Evolutionary conservation across 768 basidiomycete species (phyloP), one percentile per base, ranked within the genome.

Genomic region (Punctularia strigosozonata): DNA sequence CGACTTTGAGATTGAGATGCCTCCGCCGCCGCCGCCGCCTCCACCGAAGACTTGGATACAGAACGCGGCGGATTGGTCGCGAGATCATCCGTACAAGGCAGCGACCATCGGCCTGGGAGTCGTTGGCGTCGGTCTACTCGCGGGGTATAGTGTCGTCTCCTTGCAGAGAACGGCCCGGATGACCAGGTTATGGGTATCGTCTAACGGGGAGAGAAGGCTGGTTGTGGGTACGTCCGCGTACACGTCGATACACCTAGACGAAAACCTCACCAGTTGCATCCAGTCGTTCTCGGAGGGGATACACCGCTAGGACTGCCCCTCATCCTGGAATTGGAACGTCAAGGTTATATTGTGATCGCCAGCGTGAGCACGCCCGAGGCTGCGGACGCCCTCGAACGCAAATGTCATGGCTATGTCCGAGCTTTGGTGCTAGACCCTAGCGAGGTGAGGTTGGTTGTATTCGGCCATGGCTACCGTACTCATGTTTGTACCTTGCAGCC

Each of bases 201-300:
- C 61, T 25, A 43, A 41, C 25, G 53, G 47, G 38, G 68, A 66
- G 40, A 60, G 62, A 46, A 69, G 64, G 40, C 59, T 63, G 46
- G 77, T 71, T 39, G 51, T 69, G 24, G 65, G 68, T 61, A 40
- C 52, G 56, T 58, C 28, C 38, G 4, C 32, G 37, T 12, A 15
- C 26, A 28, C 26, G 15, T 8, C n/a, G n/a, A 15, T 15, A 28
- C 8, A 8, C 15, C 26, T 8, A 28, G 26, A 15, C 26, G 26
- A 17, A 28, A n/a, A 14, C 18, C 25, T 25, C 36, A 19, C 20
- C 14, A 32, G 20, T 31, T 6, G 19, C 32, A n/a, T 17, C 17
- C 46, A 87, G 85, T 90, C 25, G 69, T 90, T 20, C 68, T 90
- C 28, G 89, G 90, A 20, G 89, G 80, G 6, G 89, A 91, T 51